Evolutionary conservation across 2,329 filamentous ascomycete species (phyloP).

Genomic region (Cyphellophora attinorum): DNA sequence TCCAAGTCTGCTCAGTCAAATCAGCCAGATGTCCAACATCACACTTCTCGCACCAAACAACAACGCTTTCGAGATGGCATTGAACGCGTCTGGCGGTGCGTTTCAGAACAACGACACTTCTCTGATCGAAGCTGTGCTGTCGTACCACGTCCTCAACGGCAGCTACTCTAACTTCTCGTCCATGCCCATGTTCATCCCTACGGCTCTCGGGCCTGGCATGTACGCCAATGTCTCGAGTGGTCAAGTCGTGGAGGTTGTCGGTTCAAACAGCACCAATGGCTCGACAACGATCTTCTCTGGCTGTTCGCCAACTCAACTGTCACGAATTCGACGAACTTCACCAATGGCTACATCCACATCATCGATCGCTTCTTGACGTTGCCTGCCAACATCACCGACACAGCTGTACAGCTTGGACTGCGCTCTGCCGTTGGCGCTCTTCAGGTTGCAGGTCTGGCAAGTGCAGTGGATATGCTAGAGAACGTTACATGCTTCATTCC

Average conservation of each 20-base stretch:
- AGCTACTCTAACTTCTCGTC: constrained; percentile 23
- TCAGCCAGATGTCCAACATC: constrained; percentile 33
- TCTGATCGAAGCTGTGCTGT: constrained; percentile 36
- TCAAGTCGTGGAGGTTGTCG: constrained; percentile 45
- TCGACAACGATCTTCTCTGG: constrained; percentile 38
- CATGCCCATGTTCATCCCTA: constrained; percentile 36
- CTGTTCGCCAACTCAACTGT: no score
- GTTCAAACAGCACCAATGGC: constrained; percentile 30
- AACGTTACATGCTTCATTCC: constrained; percentile 58
- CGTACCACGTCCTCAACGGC: constrained; percentile 52
- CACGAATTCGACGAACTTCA: constrained; percentile 32
- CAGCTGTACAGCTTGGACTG: constrained; percentile 26
- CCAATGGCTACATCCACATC: constrained; percentile 43
- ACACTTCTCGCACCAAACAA: constrained; percentile 52
- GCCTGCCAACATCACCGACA: constrained; percentile 31
- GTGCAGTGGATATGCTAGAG: constrained; percentile 11
- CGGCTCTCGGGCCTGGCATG: constrained; percentile 37
- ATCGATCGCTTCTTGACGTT: constrained; percentile 40
- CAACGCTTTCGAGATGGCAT: constrained; percentile 32
- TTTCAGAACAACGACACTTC: constrained; percentile 7
- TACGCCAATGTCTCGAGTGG: constrained; percentile 52
- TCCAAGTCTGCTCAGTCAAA: no score
- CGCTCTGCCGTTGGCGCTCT: constrained; percentile 39
- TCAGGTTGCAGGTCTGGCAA: constrained; percentile 24
- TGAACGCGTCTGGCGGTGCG: constrained; percentile 24